Conservation (phyloP, 352 stramenopile species). For the Pythium insidiosum region DNA sequence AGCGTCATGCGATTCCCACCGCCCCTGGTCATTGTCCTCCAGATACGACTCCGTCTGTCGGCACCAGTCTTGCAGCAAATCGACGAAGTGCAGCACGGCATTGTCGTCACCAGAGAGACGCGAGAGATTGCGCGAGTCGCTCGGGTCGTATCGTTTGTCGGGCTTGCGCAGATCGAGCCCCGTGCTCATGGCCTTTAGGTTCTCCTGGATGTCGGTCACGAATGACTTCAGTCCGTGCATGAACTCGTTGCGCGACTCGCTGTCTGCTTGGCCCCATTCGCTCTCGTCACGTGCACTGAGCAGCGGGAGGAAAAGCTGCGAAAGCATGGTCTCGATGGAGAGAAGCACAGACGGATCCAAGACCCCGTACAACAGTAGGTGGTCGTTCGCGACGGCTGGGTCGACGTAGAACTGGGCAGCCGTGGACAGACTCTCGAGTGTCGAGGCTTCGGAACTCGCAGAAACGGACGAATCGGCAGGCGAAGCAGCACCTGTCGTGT, state of each 20-base stretch:
- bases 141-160: conserved; percentile 72
- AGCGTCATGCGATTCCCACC: conserved; percentile 77
- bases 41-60: conserved; percentile 82
- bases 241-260: conserved; percentile 74
- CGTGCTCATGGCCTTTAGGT: conserved; percentile 84
- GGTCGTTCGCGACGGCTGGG: conserved; percentile 59
- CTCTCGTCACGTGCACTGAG: conserved; percentile 23
- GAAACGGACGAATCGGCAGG: background rate
- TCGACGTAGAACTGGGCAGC: conserved; percentile 27
- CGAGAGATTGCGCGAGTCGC: conserved; percentile 58
- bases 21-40: conserved; percentile 70
- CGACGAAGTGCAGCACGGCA: conserved; percentile 76
- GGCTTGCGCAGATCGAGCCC: conserved; percentile 85
- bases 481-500: conserved; percentile 1
- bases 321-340: conserved; percentile 63
- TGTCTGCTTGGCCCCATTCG: conserved; percentile 65
- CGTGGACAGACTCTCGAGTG: conserved; percentile 10
- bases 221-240: conserved; percentile 77
- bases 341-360: conserved; percentile 60
- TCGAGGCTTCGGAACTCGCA: conserved; percentile 7
- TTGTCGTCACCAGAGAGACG: conserved; percentile 59
- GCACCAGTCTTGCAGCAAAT: conserved; percentile 87
- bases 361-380: conserved; percentile 61
- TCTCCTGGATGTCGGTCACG: conserved; percentile 80
- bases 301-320: conserved; percentile 64